Conservation (phyloP, 257 asterid species). For the Nicotiana benthamiana region DNA sequence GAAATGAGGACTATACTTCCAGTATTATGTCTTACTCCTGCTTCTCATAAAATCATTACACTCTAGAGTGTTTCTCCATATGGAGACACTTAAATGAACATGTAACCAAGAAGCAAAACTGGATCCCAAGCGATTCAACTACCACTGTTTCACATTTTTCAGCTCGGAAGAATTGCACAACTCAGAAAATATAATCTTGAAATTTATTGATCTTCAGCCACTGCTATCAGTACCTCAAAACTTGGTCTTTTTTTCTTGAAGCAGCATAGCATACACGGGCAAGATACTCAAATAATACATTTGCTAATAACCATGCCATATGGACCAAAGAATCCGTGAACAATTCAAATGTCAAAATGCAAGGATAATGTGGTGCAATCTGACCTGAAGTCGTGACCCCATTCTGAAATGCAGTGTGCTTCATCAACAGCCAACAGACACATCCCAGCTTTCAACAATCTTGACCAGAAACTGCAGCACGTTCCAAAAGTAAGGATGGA, state of each 20-base stretch:
- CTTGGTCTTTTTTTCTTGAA: neutral
- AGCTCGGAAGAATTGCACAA: neutral
- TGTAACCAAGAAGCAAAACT: neutral
- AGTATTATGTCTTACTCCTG: neutral
- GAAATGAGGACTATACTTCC: neutral
- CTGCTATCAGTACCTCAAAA: neutral
- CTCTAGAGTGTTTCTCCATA: neutral
- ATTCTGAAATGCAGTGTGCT: conserved; percentile 97
- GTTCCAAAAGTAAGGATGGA: conserved; percentile 2
- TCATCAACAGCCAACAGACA: conserved; percentile 94
- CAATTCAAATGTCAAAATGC: neutral
- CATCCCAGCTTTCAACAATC: conserved; percentile 57
- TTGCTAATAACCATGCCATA: neutral
- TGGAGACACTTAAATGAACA: neutral
- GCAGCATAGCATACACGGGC: neutral
- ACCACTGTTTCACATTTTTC: neutral
- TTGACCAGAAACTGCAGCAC: conserved; percentile 84
- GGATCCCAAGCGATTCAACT: neutral
- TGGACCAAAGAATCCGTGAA: neutral
- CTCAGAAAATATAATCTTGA: conserved; percentile 1
- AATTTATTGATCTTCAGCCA: neutral
- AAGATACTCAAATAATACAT: neutral
- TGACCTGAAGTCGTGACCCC: conserved; percentile 95
- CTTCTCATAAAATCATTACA: neutral
- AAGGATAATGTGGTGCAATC: conserved; percentile 1